phyloP scores from a whole-genome alignment of 1,284 basidiomycete species.

The Ceratobasidium sp. region DNA sequence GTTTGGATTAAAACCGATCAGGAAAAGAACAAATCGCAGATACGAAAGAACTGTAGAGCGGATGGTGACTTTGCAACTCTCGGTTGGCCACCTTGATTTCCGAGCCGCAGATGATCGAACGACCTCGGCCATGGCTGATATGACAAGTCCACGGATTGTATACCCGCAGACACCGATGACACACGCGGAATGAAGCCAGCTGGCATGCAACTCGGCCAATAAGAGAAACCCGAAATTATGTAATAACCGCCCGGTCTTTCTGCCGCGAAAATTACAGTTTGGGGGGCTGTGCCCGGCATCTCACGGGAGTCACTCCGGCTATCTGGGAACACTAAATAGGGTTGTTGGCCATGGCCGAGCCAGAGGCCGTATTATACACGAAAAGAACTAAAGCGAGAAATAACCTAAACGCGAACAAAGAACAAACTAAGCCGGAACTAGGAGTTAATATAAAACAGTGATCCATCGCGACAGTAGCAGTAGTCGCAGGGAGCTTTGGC shows the following conservation, averaged over 20 bases:
- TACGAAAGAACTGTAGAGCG: neutral
- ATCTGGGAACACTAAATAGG: too few species aligned
- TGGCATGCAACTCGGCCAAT: constrained; percentile 4
- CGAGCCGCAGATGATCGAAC: constrained; percentile 6
- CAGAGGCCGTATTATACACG: too few species aligned
- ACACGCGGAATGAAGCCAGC: neutral
- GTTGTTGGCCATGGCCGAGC: too few species aligned
- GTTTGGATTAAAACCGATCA: neutral
- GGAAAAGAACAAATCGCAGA: neutral
- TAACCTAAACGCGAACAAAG: too few species aligned
- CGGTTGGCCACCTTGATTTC: neutral
- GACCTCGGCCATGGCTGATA: constrained; percentile 1
- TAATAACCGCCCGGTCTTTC: constrained; percentile 4
- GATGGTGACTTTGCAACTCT: neutral
- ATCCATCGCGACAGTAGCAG: too few species aligned
- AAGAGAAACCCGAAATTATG: neutral
- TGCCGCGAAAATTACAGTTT: too few species aligned
- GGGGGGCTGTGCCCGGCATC: too few species aligned
- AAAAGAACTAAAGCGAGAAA: too few species aligned
- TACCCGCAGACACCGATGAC: constrained; percentile 10
- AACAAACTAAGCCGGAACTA: too few species aligned
- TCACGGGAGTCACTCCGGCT: too few species aligned
- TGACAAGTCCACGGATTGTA: constrained; percentile 7
- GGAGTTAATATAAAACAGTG: too few species aligned
- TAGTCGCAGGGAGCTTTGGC: too few species aligned